Base-by-base conservation (phyloP, 2,329 filamentous ascomycete species). In the Conoideocrella luteorostrata region DNA sequence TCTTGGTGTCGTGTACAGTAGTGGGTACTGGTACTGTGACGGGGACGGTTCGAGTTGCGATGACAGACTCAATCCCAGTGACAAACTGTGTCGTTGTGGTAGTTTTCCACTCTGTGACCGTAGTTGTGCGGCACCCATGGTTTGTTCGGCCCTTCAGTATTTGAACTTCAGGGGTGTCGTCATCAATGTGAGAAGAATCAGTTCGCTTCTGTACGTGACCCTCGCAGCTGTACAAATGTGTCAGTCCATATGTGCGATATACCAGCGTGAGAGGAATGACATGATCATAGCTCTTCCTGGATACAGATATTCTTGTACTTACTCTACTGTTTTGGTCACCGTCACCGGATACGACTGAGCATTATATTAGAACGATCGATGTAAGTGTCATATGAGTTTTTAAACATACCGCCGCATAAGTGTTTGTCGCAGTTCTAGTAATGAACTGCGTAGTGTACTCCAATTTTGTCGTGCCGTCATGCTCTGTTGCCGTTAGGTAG, bases 281-380 rank as follows among this genome's bases (percentile, higher is more conserved):
- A n/a, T n/a, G n/a, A n/a, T n/a, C n/a, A n/a, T n/a, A n/a, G n/a
- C n/a, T n/a, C n/a, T n/a, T n/a, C n/a, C n/a, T n/a, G n/a, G n/a
- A n/a, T n/a, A n/a, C n/a, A n/a, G n/a, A n/a, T n/a, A 9, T 28
- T 21, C 15, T 28, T 28, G 24, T 3, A 47, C 51, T 42, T 38
- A 53, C 51, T 43, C 50, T 26, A 39, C 26, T 15, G 39, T 23
- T 15, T 39, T 40, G 9, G 53, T 56, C 1, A 53, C 38, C 7
- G 54, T 55, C n/a, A 56, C 41, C 4, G 52, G 51, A 24, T 49
- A 53, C 4, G 55, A 55, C 54, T 56, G 11, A 6, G 18, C n/a
- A 7, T 7, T 15, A 21, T n/a, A 24, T 50, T 29, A 45, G 42
- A 20, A 43, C n/a, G n/a, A 22, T 11, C 21, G 3, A 21, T 24